Conservation (phyloP, 2,329 filamentous ascomycete species). For the Aspergillus fischeri region DNA sequence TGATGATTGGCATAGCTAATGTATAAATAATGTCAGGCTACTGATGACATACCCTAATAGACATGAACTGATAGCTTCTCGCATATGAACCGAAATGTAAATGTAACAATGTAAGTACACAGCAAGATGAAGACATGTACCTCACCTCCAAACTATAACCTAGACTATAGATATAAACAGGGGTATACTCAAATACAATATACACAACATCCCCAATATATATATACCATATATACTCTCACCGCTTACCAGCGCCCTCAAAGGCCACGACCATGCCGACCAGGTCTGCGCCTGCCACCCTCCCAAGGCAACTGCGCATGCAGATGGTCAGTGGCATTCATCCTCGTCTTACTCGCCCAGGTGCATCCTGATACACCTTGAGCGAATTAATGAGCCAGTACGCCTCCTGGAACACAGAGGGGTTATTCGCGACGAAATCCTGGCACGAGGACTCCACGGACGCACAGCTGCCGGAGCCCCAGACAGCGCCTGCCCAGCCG, state of each 20-base stretch:
- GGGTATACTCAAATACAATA: background rate
- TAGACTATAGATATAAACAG: background rate
- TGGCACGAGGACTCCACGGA: constrained; percentile 62
- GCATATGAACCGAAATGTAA: background rate
- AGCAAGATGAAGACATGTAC: background rate
- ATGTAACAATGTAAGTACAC: background rate
- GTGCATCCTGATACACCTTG: constrained; percentile 54
- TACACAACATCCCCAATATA: background rate
- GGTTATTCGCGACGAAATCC: constrained; percentile 68
- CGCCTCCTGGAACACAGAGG: constrained; percentile 64
- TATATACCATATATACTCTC: no score
- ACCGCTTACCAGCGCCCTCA: background rate
- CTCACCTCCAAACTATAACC: background rate
- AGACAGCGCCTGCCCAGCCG: constrained; percentile 74
- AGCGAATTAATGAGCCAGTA: constrained; percentile 75
- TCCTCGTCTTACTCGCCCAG: constrained; percentile 3
- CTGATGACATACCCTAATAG: background rate
- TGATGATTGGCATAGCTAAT: background rate
- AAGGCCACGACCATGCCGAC: background rate
- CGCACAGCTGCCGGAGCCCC: constrained; percentile 58
- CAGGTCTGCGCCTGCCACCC: background rate
- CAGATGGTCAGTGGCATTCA: background rate
- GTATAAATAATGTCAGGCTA: background rate
- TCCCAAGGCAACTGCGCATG: background rate
- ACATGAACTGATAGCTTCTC: background rate